phyloP scores from a whole-genome alignment of 192 early-diverging fungal species.

The Allomyces macrogynus region DNA sequence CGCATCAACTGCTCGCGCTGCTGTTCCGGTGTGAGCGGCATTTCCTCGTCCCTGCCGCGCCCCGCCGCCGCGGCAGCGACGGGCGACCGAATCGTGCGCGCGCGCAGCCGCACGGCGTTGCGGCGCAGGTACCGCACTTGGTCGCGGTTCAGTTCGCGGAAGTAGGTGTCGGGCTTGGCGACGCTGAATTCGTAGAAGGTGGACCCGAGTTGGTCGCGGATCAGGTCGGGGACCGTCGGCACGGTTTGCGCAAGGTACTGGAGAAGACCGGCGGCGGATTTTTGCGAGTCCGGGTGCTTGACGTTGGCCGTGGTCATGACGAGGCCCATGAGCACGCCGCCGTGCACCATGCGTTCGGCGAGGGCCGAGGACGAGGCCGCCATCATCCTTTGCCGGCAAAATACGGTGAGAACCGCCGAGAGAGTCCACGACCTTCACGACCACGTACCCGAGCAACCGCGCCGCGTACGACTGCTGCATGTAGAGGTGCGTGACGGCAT shows the following conservation, averaged over 20 bases:
- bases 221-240: conserved; percentile 16
- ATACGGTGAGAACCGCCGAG: too few relatives aligned
- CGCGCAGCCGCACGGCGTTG: conserved; percentile 16
- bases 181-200: conserved; percentile 38
- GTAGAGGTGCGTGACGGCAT: conserved; percentile 10
- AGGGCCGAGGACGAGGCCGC: conserved; percentile 20
- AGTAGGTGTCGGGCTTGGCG: conserved; percentile 36
- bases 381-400: conserved; percentile 14
- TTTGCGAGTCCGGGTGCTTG: conserved; percentile 33
- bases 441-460: conserved; percentile 27
- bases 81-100: not conserved
- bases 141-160: conserved; percentile 29
- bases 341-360: conserved; percentile 29
- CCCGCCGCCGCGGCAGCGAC: not conserved
- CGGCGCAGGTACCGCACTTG: conserved; percentile 33
- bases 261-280: conserved; percentile 25
- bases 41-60: not conserved
- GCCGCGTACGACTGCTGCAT: conserved; percentile 41
- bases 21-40: not conserved
- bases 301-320: conserved; percentile 32
- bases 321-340: conserved; percentile 29
- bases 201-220: conserved; percentile 28
- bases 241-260: conserved; percentile 24
- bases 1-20: too few relatives aligned
- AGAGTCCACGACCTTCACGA: not conserved